Conservation (phyloP, 2,329 filamentous ascomycete species). For the Stemphylium beticola region DNA sequence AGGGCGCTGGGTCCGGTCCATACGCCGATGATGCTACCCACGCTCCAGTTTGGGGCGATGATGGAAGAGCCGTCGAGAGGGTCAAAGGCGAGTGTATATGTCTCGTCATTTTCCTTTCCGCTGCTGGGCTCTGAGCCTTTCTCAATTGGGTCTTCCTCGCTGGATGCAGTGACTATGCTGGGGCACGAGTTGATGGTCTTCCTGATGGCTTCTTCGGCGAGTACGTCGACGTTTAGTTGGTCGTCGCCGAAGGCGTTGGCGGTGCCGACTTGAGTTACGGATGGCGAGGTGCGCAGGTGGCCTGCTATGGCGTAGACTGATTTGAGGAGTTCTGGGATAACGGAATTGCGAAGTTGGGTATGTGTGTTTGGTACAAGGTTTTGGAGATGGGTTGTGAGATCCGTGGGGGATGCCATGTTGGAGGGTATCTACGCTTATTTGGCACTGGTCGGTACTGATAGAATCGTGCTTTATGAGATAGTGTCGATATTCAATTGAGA, state of each 20-base stretch:
- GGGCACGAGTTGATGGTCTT: slow-evolving; percentile 60
- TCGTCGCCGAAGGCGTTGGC: slow-evolving; percentile 63
- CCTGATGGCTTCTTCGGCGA: slow-evolving; percentile 63
- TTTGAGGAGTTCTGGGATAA: slow-evolving; percentile 23
- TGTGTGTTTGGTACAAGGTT: slow-evolving; percentile 7
- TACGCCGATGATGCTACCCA: slow-evolving; percentile 65
- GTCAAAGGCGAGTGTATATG: slow-evolving; percentile 67
- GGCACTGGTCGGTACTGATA: background rate
- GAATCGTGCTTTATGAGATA: background rate
- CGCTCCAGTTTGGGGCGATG: slow-evolving; percentile 47
- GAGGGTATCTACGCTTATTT: background rate
- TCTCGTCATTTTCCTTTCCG: slow-evolving; percentile 17
- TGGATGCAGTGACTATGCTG: slow-evolving; percentile 64
- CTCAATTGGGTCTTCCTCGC: slow-evolving; percentile 64
- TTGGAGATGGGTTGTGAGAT: slow-evolving; percentile 6
- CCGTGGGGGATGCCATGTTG: slow-evolving; percentile 7
- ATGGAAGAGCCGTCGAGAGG: slow-evolving; percentile 70
- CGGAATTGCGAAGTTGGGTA: slow-evolving; percentile 13
- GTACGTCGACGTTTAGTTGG: slow-evolving; percentile 65
- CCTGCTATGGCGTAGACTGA: slow-evolving; percentile 25
- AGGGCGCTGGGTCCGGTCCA: slow-evolving; percentile 51
- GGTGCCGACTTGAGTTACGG: slow-evolving; percentile 33
- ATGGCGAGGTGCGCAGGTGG: slow-evolving; percentile 19
- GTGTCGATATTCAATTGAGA: background rate
- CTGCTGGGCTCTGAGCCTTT: slow-evolving; percentile 40